These are phyloP conservation scores for Vitis riparia DNA, from an alignment of 164 flowering plant genomes.

Conservation along the genomic window DNA sequence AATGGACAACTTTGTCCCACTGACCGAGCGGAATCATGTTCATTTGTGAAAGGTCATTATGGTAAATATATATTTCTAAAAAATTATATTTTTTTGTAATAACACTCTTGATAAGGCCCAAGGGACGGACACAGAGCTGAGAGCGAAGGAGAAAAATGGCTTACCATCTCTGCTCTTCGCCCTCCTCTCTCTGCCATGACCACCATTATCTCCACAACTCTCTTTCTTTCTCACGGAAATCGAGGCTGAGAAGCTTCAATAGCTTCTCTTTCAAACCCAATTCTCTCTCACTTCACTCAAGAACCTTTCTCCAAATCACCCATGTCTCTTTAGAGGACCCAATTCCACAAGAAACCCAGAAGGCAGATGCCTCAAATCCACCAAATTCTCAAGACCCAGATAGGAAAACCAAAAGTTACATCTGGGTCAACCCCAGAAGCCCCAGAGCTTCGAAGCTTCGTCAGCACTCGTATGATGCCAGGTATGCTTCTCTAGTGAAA, in stretches of 20 bases:
- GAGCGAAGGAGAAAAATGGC: constrained; percentile 38
- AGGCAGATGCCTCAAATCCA: constrained; percentile 13
- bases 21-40: no score
- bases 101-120: background rate
- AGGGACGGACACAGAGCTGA: background rate
- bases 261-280: constrained; percentile 15
- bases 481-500: constrained; percentile 58
- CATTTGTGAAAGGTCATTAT: no score
- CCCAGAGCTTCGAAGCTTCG: constrained; percentile 60
- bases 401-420: constrained; percentile 33
- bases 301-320: constrained; percentile 19
- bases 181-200: constrained; percentile 30
- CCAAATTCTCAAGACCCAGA: constrained; percentile 27
- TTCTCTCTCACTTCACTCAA: constrained; percentile 18
- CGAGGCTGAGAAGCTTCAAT: background rate
- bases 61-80: no score
- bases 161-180: constrained; percentile 39
- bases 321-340: constrained; percentile 38
- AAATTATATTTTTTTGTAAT: no score
- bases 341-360: constrained; percentile 24
- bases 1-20: no score
- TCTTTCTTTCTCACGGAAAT: constrained; percentile 22
- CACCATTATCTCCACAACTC: constrained; percentile 31
- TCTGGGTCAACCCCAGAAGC: constrained; percentile 91
- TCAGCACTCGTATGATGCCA: constrained; percentile 49